A percentile compares a stretch with the other conserved stretches of the same genome.
phyloP scores from a whole-genome alignment of 1,139 yeast species.

The Yamadazyma trypodendri region DNA sequence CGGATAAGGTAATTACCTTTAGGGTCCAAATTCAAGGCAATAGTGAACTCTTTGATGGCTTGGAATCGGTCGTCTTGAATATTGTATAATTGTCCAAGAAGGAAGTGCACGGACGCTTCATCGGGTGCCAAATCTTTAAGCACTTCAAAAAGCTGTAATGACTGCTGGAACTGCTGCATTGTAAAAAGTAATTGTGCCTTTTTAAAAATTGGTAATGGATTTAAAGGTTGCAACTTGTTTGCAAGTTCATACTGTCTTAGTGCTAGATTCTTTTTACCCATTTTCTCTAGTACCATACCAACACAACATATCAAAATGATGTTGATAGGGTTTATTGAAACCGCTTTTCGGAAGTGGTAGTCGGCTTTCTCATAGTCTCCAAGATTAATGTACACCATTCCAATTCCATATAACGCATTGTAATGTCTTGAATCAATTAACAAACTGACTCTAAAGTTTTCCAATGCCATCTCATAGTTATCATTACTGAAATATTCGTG shows the following conservation, averaged over 20 bases:
- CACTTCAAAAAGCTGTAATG: conserved; percentile 71
- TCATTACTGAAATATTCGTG: conserved; percentile 90
- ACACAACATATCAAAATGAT: conserved; percentile 89
- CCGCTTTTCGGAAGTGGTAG: conserved; percentile 83
- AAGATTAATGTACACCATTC: conserved; percentile 86
- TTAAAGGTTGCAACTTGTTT: conserved; percentile 76
- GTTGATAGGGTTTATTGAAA: conserved; percentile 85
- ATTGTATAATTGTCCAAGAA: conserved; percentile 84
- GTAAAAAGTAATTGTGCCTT: conserved; percentile 80
- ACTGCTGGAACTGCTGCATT: conserved; percentile 68
- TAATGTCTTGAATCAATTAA: conserved; percentile 80
- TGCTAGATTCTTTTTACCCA: conserved; percentile 69
- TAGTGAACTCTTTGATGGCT: conserved; percentile 85
- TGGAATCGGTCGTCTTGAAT: conserved; percentile 69
- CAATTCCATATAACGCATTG: conserved; percentile 94
- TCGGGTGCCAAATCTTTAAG: conserved; percentile 82
- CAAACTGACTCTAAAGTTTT: conserved; percentile 77
- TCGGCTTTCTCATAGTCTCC: conserved; percentile 87
- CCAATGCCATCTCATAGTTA: conserved; percentile 86
- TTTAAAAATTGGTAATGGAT: conserved; percentile 85
- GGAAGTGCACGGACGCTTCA: conserved; percentile 89
- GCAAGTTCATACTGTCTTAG: conserved; percentile 83
- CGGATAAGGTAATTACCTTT: conserved; percentile 86
- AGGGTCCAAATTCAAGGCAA: conserved; percentile 90
- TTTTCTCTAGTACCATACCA: conserved; percentile 88